A percentile compares a stretch with the other conserved stretches of the same genome.
Evolutionary conservation across 2,329 filamentous ascomycete genomes (phyloP).

Genomic region (Blastomyces percursus): DNA sequence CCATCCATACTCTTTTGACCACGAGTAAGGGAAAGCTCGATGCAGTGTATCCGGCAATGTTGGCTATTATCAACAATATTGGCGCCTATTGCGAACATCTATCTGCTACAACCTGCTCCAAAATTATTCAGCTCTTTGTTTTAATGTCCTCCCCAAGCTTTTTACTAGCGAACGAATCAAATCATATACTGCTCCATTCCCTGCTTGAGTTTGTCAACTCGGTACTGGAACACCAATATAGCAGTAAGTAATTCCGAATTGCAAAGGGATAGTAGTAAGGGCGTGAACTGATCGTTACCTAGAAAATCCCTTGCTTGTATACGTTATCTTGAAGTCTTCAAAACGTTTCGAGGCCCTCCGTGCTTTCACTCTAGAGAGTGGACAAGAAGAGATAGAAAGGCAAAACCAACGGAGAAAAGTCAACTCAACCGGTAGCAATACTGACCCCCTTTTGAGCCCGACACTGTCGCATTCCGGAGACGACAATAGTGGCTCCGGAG

Average conservation of each 20-base stretch:
- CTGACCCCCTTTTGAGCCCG: constrained; percentile 28
- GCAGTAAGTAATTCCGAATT: constrained; percentile 42
- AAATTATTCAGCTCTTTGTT: constrained; percentile 74
- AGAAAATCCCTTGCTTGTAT: constrained; percentile 75
- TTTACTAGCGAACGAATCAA: constrained; percentile 80
- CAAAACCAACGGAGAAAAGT: constrained; percentile 62
- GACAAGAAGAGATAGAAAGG: constrained; percentile 80
- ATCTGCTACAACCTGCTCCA: constrained; percentile 62
- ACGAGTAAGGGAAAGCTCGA: constrained; percentile 82
- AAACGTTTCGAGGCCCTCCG: constrained; percentile 77
- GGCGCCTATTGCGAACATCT: constrained; percentile 72
- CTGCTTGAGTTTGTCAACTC: constrained; percentile 82
- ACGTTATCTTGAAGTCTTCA: constrained; percentile 65
- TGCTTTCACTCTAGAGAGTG: constrained; percentile 82
- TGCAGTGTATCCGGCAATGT: constrained; percentile 79
- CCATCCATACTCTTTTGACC: constrained; percentile 83
- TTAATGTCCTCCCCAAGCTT: constrained; percentile 94
- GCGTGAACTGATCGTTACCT: constrained; percentile 17
- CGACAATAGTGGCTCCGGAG: constrained; percentile 31
- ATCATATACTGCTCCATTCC: constrained; percentile 69
- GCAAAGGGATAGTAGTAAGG: not conserved
- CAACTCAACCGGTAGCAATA: constrained; percentile 24
- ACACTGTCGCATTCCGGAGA: constrained; percentile 32
- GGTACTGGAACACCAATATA: constrained; percentile 79
- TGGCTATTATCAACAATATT: constrained; percentile 90